phyloP scores from a whole-genome alignment of 2,329 filamentous ascomycete genomes.

The Didymella pinodella region DNA sequence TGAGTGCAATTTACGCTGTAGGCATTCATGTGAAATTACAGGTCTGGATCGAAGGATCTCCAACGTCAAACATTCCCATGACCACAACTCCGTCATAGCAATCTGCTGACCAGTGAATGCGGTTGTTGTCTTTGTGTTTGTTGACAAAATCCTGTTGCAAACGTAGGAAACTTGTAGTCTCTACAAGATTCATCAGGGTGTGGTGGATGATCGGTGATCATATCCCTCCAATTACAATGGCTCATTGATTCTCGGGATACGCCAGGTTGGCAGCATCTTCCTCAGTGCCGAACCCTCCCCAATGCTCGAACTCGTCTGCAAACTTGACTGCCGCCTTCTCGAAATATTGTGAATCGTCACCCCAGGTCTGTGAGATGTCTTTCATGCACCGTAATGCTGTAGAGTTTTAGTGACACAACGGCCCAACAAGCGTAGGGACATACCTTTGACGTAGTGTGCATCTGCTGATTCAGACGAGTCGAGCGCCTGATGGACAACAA shows the following conservation, averaged over 20 bases:
- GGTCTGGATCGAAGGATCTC: slow-evolving; percentile 9
- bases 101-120: slow-evolving; percentile 9
- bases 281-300: slow-evolving; percentile 60
- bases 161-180: neutral
- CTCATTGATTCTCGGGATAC: slow-evolving; percentile 35
- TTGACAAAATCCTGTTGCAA: neutral
- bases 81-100: slow-evolving; percentile 13
- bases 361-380: slow-evolving; percentile 78
- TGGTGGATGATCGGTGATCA: neutral
- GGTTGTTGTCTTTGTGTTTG: neutral
- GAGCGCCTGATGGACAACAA: slow-evolving; percentile 75
- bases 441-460: slow-evolving; percentile 85
- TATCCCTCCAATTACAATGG: neutral
- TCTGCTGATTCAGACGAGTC: slow-evolving; percentile 73
- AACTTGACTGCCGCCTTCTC: slow-evolving; percentile 74
- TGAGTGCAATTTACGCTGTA: slow-evolving; percentile 1
- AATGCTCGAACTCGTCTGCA: slow-evolving; percentile 75
- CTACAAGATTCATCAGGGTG: neutral
- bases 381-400: slow-evolving; percentile 75
- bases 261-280: slow-evolving; percentile 36
- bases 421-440: neutral
- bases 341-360: slow-evolving; percentile 71
- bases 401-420: slow-evolving; percentile 6
- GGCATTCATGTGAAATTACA: neutral
- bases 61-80: neutral